Evolutionary conservation across 1,284 basidiomycete species (phyloP), one percentile per base, ranked within the genome.

Genomic region (Leccinum laetum): DNA sequence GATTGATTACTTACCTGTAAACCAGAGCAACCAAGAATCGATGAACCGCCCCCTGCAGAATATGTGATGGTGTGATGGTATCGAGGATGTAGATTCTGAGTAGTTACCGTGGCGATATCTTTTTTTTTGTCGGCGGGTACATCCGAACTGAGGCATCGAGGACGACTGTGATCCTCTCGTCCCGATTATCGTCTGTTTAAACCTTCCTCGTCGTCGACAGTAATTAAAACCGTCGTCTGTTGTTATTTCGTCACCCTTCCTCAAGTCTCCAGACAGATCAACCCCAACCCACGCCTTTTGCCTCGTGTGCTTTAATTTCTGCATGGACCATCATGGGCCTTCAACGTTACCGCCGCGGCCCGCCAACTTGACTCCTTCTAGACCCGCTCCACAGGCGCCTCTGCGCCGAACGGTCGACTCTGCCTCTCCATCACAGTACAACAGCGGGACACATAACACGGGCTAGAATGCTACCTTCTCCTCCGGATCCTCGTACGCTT

Each of bases 301-400:
- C 65, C 66, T 71, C 73, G 66, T 68, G 64, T 64, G 62, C 65
- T 63, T 64, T 64, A 60, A 60, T 70, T 65, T 70, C 68, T 67
- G 59, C 24, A 69, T 68, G 67, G 67, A 68, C 68, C 46, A 84
- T 84, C 29, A 32, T 32, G 29, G 82, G 78, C 83, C 60, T 85
- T 79, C 75, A 83, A 83, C 69, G 79, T 84, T 60, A 76, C 83
- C 52, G 75, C 29, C 29, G 29, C 29, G 29, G 29, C 29, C 82
- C 55, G 77, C 80, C 49, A 83, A 83, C 62, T 76, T 86, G 64
- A 85, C 84, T 3, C 86, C 86, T 59, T 81, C 84, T 46, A 80
- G 86, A 62, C 84, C 90, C 61, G 90, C 90, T 13, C 90, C 91
- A 16, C 86, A 85, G 61, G 88, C 86, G 3, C 90, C 91, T 5